Conservation (phyloP, 805 yeast genomes). For the Candida khao-thaluensis region DNA sequence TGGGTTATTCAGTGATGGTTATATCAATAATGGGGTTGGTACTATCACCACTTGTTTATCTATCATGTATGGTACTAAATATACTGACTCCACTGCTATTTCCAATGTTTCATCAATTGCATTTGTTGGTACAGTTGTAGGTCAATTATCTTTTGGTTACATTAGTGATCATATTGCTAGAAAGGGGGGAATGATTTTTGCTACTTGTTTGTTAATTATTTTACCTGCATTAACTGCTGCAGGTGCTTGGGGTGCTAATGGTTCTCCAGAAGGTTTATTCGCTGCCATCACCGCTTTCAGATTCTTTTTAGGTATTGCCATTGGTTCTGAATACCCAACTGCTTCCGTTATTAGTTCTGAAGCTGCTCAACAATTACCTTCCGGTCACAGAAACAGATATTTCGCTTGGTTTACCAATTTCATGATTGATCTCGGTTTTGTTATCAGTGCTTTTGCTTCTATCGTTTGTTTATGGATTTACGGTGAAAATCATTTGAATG, state of each 20-base stretch:
- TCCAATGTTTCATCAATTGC: constrained; percentile 84
- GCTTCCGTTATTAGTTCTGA: constrained; percentile 94
- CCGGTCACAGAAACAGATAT: constrained; percentile 86
- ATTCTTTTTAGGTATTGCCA: constrained; percentile 84
- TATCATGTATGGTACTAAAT: constrained; percentile 62
- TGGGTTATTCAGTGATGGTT: constrained; percentile 91
- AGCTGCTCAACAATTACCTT: constrained; percentile 73
- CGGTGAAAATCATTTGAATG: constrained; percentile 63
- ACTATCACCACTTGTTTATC: constrained; percentile 72
- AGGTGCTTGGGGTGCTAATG: constrained; percentile 75
- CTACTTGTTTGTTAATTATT: constrained; percentile 70
- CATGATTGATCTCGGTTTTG: constrained; percentile 87
- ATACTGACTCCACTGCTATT: constrained; percentile 64
- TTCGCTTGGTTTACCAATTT: constrained; percentile 85
- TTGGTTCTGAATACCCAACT: constrained; percentile 94
- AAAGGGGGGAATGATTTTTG: constrained; percentile 77
- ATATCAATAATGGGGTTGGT: constrained; percentile 80
- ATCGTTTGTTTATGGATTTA: constrained; percentile 84
- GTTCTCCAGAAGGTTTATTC: constrained; percentile 71
- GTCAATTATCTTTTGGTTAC: constrained; percentile 79
- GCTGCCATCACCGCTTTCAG: constrained; percentile 82
- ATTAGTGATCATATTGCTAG: constrained; percentile 79
- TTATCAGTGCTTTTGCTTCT: constrained; percentile 79
- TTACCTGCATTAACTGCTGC: constrained; percentile 81
- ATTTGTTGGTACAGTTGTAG: constrained; percentile 88